phyloP scores from a whole-genome alignment of 352 stramenopile species.

The Aphanomyces invadans region DNA sequence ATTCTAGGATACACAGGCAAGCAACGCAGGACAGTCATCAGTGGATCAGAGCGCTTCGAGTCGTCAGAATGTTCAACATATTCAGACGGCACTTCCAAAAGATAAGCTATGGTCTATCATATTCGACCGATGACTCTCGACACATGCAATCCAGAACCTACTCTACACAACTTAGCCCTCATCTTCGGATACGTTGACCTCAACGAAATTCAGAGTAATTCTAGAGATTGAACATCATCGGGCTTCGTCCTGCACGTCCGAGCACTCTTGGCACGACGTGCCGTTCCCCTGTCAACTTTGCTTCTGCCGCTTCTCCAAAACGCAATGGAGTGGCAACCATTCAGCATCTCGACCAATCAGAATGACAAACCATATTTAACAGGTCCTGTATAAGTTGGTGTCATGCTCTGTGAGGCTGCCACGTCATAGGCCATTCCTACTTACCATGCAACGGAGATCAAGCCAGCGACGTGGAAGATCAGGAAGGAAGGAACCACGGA shows the following conservation, averaged over 20 bases:
- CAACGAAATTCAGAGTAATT: constrained; percentile 25
- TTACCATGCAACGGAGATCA: no score
- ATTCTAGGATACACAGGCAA: background rate
- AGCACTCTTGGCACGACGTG: no score
- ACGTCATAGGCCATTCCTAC: no score
- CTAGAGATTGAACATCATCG: constrained; percentile 26
- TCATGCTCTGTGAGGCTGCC: no score
- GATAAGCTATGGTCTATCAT: constrained; percentile 25
- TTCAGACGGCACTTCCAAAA: constrained; percentile 27
- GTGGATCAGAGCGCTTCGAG: constrained; percentile 20
- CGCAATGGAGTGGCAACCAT: constrained; percentile 12
- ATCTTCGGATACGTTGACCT: constrained; percentile 23
- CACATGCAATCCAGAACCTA: constrained; percentile 10
- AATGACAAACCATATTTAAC: background rate
- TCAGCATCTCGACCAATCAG: background rate
- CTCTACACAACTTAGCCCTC: constrained; percentile 7
- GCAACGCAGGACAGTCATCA: background rate
- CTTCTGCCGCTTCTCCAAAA: background rate
- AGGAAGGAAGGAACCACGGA: no score
- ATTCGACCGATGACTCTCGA: constrained; percentile 13
- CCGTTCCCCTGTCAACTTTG: background rate
- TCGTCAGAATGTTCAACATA: constrained; percentile 27
- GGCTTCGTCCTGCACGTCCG: constrained; percentile 14
- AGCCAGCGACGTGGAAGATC: no score
- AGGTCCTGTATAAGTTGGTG: background rate